Percentiles rank a stretch among this genome's conserved stretches.
Conservation (phyloP, 1,284 basidiomycete genomes). For the Austropuccinia psidii region DNA sequence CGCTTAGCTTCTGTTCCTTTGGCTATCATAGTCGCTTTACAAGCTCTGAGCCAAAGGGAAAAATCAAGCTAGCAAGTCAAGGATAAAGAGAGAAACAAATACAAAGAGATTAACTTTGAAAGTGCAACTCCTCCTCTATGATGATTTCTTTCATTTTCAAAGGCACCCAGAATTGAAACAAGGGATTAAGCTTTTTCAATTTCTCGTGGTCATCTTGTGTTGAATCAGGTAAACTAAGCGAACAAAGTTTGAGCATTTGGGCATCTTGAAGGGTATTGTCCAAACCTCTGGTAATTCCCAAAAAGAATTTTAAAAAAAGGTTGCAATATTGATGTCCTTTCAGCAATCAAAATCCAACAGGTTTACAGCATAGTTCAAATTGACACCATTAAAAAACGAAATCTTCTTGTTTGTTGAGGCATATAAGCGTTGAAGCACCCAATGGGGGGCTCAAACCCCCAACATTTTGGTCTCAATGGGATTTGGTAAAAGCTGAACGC, state of each 20-base stretch:
- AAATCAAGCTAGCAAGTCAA: neutral
- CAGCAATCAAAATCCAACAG: neutral
- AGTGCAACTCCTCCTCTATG: neutral
- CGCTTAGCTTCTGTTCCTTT: neutral
- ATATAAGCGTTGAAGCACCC: no score
- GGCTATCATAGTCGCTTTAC: neutral
- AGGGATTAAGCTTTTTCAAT: neutral
- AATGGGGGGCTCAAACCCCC: no score
- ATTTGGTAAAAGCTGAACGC: no score
- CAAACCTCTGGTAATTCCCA: neutral
- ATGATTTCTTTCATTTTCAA: conserved; percentile 1
- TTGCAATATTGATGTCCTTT: no score
- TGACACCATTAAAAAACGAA: no score
- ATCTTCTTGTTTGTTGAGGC: no score
- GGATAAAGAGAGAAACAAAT: neutral
- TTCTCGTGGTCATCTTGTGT: neutral
- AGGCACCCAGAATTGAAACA: neutral
- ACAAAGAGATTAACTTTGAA: neutral
- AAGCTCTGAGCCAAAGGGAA: neutral
- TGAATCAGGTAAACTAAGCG: neutral
- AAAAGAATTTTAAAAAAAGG: neutral
- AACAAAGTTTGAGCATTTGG: neutral
- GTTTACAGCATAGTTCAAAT: no score
- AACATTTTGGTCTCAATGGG: no score
- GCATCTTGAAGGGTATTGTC: neutral